Conservation (phyloP, 495 filamentous ascomycete genomes). For the Penicillium canariense region DNA sequence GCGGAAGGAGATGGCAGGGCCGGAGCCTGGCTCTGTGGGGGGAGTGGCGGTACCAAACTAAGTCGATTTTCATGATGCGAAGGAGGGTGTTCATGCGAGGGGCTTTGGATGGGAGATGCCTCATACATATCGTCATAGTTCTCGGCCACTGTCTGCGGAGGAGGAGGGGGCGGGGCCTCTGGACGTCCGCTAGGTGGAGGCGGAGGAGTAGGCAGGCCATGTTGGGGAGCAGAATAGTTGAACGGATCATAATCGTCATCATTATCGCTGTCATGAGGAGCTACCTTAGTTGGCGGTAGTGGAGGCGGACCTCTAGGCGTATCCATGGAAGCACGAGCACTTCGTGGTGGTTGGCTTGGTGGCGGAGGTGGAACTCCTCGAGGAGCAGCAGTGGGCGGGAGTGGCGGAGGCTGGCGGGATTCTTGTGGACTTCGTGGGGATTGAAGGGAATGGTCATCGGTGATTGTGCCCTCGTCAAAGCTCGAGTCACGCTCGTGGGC, state of each 20-base stretch:
- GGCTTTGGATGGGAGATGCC: conserved; percentile 48
- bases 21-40: conserved; percentile 30
- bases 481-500: conserved; percentile 76
- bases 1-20: conserved; percentile 47
- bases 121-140: conserved; percentile 54
- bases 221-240: conserved; percentile 56
- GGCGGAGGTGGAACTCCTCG: conserved; percentile 55
- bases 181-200: conserved; percentile 21
- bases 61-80: conserved; percentile 36
- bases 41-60: conserved; percentile 32
- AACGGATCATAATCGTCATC: conserved; percentile 76
- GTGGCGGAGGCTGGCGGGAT: conserved; percentile 55
- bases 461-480: conserved; percentile 55
- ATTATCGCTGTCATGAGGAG: conserved; percentile 42
- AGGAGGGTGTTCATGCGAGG: conserved; percentile 39
- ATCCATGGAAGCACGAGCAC: conserved; percentile 57
- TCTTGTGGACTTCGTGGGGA: conserved; percentile 48
- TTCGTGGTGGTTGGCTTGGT: conserved; percentile 48
- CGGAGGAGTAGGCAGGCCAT: conserved; percentile 31
- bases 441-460: conserved; percentile 51
- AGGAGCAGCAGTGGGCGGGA: conserved; percentile 52
- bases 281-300: conserved; percentile 39
- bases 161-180: conserved; percentile 31
- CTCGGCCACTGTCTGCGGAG: conserved; percentile 32
- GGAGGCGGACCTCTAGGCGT: conserved; percentile 70